Evolutionary conservation across 129 eudicot genomes (phyloP).

Genomic region (Ambrosia trifida): DNA sequence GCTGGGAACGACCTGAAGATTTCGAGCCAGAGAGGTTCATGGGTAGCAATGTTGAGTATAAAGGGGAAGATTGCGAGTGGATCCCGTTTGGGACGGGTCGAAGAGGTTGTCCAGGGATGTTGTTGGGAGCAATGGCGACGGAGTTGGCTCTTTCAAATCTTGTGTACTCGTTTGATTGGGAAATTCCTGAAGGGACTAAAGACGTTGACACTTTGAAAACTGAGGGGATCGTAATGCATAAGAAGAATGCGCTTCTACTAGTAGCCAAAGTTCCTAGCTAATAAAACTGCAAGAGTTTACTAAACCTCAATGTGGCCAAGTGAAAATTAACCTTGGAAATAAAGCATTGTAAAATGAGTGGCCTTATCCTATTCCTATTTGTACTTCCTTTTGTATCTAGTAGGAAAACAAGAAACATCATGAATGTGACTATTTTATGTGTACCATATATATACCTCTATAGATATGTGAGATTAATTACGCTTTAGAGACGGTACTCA

Average conservation of each 20-base stretch:
- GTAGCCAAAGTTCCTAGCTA: constrained; percentile 8
- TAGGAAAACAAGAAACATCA: no score
- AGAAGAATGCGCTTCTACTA: constrained; percentile 29
- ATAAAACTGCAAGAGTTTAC: neutral
- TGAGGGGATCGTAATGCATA: constrained; percentile 29
- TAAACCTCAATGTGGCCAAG: no score
- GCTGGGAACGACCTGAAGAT: constrained; percentile 39
- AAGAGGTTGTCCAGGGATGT: constrained; percentile 37
- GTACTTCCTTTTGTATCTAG: no score
- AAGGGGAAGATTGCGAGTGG: constrained; percentile 30
- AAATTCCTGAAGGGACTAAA: constrained; percentile 15
- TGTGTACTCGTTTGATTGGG: constrained; percentile 37
- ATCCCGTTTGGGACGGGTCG: constrained; percentile 46
- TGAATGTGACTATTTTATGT: no score
- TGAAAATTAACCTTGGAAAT: no score
- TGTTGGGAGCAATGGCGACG: constrained; percentile 26
- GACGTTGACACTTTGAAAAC: constrained; percentile 33
- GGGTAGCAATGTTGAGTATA: constrained; percentile 30
- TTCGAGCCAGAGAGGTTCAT: constrained; percentile 42
- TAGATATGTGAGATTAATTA: neutral
- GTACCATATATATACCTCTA: no score
- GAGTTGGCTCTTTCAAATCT: constrained; percentile 37
- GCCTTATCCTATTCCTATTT: no score
- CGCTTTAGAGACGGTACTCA: neutral
- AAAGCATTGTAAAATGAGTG: no score